Evolutionary conservation across 331 rosid species (phyloP), one percentile per base, ranked within the genome.

Genomic region (Quercus phellos): DNA sequence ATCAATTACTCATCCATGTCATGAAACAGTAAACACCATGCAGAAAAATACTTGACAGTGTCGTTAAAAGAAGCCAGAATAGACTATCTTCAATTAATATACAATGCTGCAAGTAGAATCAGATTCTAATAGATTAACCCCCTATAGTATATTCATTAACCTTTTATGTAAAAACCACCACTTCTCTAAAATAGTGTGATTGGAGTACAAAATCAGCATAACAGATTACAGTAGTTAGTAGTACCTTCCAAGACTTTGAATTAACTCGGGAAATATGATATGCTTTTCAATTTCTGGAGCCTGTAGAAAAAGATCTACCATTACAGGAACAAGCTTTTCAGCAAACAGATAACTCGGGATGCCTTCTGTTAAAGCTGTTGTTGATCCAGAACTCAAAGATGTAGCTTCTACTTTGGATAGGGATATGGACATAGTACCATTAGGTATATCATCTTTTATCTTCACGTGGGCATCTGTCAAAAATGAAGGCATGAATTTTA

Each of bases 221-320:
- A 56, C 56, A 74, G 5, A 70, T 34, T 29, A 79, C 81, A 81
- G 73, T 61, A 74, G 61, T 55, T 69, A 77, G 85, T 92, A 94
- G 85, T 92, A 94, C 99, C 99, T 92, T 85, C 95, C 98, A 6
- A 94, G 90, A 86, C 96, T 81, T 89, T 89, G 99, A 84, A 94
- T 88, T 70, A 94, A 78, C 86, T 94, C 99, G 63, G 99, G 97
- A 89, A 91, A 92, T 78, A 92, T 77, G 70, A 88, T 88, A 77
- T 84, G 84, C 82, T 90, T 94, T 80, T 92, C 97, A 83, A 88
- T 86, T 32, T 80, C 86, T 67, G 98, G 91, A 43, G 97, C 92
- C 79, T 81, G 90, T 77, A 94, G 84, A 75, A 94, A 92, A 86
- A 94, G 99, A 80, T 88, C 95, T 6, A 92, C 90, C 79, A 92